Percentiles rank a stretch among this genome's conserved stretches.
Evolutionary conservation across 441 rosid genomes (phyloP).

Genomic region (Syzygium malaccense): DNA sequence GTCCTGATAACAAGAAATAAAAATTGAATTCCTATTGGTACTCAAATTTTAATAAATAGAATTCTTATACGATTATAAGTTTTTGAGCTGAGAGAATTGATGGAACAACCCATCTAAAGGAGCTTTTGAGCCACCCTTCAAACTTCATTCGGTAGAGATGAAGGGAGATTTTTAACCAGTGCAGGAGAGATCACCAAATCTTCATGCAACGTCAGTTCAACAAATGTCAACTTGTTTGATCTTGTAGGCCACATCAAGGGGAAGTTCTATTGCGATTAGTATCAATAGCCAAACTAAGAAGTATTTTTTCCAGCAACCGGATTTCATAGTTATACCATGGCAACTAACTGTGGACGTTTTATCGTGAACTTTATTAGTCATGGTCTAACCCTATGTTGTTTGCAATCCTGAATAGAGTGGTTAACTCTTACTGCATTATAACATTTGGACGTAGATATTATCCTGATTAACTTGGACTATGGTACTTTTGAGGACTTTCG

Average conservation of each 20-base stretch:
- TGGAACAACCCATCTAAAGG: background rate
- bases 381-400: background rate
- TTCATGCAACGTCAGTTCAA: background rate
- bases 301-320: background rate
- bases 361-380: background rate
- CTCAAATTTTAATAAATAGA: background rate
- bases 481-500: background rate
- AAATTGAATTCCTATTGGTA: background rate
- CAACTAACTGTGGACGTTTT: background rate
- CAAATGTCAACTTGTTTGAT: background rate
- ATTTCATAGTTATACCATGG: background rate
- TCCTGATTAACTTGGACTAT: background rate
- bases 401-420: background rate
- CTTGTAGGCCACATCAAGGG: background rate
- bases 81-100: background rate
- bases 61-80: background rate
- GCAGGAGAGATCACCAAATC: background rate
- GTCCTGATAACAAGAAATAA: background rate
- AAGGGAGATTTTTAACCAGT: too few relatives aligned
- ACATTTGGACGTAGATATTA: background rate
- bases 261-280: background rate
- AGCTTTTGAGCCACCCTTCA: too few relatives aligned
- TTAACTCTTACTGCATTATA: background rate
- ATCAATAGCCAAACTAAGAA: background rate
- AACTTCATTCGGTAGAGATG: too few relatives aligned